Base-by-base conservation (phyloP, 768 basidiomycete species). In the Rhodotorula graminis region DNA sequence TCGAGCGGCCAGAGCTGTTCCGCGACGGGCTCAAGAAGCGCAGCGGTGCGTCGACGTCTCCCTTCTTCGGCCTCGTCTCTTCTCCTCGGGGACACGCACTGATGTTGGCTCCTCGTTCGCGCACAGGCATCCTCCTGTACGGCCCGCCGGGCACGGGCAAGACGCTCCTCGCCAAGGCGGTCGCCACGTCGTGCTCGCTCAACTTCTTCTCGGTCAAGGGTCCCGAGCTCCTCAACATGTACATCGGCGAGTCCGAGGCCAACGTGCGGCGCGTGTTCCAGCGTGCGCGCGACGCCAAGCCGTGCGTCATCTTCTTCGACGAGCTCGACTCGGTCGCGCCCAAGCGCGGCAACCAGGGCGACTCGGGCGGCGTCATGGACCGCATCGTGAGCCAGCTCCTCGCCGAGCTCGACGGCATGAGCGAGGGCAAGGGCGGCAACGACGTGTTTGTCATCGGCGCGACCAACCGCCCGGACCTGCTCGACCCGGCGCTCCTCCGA, bases 61-160 rank as follows among this genome's bases (percentile, higher is more conserved):
- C 23, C 6, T 25, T 52, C 25, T 25, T 25, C 11, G 23, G 11
- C 5, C 53, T 2, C 37, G 37, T 37, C 37, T 37, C 9, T 37
- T 9, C 37, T 4, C 9, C 37, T 37, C 37, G 37, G 9, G 37
- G 37, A 9, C 37, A n/a, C 9, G 37, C 37, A 37, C n/a, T 37
- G 37, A 4, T 37, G 37, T 5, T 37, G 37, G 37, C 5, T 5
- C 37, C 37, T 46, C 18, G 14, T 46, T 46, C 44, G 14, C 11
- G 11, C 89, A 90, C 77, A 88, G 95, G 95, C 12, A 89, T 98
- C 58, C 85, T 98, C 42, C 86, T 99, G 4, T 90, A 97, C 80
- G 96, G 96, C 16, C 94, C 93, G 16, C 93, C 96, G 9, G 96
- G 96, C 46, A 99, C 96, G 18, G 96, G 96, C 27, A 99, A 99